Conservation (phyloP, 2,329 filamentous ascomycete species). For the Didymella segeticola region DNA sequence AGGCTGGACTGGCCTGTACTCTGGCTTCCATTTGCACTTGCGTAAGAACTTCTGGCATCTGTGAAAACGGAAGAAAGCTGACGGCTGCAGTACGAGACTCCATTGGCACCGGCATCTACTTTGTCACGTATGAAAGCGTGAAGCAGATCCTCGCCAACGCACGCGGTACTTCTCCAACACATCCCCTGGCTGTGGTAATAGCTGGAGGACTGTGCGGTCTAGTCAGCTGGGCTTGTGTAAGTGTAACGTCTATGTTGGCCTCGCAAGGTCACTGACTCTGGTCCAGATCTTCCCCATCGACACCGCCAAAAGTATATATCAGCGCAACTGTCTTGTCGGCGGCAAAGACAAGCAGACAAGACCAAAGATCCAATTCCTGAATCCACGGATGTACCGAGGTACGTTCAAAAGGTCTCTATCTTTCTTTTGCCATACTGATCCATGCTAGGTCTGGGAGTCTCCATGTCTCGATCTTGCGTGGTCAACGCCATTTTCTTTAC, state of each 20-base stretch:
- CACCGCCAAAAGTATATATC: constrained; percentile 84
- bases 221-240: constrained; percentile 81
- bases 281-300: constrained; percentile 69
- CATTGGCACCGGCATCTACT: constrained; percentile 83
- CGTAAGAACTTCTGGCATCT: constrained; percentile 58
- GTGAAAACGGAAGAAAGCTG: constrained; percentile 11
- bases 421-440: constrained; percentile 6
- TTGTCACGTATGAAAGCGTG: constrained; percentile 86
- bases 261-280: constrained; percentile 7
- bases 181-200: constrained; percentile 77
- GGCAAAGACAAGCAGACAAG: constrained; percentile 62
- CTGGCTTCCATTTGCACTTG: constrained; percentile 79
- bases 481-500: constrained; percentile 92
- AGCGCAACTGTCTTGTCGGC: constrained; percentile 78
- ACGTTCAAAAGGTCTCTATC: constrained; percentile 13
- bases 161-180: constrained; percentile 75
- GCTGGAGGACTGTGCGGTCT: constrained; percentile 83
- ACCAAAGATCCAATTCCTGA: constrained; percentile 80
- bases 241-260: constrained; percentile 37
- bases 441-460: constrained; percentile 70
- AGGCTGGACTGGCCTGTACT: constrained; percentile 77
- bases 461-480: constrained; percentile 80
- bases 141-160: constrained; percentile 83
- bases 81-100: constrained; percentile 74
- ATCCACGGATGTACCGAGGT: constrained; percentile 80